Conservation (phyloP, 345 rosid genomes). For the Boechera divaricarpa region DNA sequence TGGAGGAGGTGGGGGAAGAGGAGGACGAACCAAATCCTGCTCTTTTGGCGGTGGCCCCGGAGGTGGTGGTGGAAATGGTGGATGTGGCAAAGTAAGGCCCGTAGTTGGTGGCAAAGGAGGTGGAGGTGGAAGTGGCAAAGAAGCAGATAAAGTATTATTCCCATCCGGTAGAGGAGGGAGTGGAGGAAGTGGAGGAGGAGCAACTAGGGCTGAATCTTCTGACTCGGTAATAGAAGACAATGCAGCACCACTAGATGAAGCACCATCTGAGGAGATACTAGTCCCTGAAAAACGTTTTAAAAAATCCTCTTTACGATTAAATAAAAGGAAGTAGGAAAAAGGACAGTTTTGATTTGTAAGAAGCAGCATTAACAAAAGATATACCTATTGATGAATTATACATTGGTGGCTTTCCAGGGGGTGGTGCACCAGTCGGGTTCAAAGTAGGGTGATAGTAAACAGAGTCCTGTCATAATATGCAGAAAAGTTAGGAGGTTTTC, state of each 20-base stretch:
- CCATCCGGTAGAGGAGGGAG: slow-evolving; percentile 80
- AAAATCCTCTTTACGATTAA: background rate
- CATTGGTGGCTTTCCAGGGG: slow-evolving; percentile 99
- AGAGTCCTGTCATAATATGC: slow-evolving; percentile 75
- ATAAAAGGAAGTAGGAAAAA: slow-evolving; percentile 30
- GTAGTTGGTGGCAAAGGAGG: slow-evolving; percentile 78
- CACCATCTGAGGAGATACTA: slow-evolving; percentile 70
- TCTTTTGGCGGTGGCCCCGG: slow-evolving; percentile 91
- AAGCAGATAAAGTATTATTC: slow-evolving; percentile 50
- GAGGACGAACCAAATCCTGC: slow-evolving; percentile 54
- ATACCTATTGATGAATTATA: slow-evolving; percentile 82
- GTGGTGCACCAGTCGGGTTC: slow-evolving; percentile 98
- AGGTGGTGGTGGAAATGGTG: slow-evolving; percentile 82
- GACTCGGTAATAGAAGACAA: slow-evolving; percentile 63
- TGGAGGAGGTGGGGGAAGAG: slow-evolving; percentile 74
- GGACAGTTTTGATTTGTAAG: background rate
- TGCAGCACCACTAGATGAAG: slow-evolving; percentile 64
- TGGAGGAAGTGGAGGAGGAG: slow-evolving; percentile 69
- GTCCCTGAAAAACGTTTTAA: slow-evolving; percentile 60
- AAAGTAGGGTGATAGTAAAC: slow-evolving; percentile 95
- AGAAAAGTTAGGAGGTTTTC: slow-evolving; percentile 20
- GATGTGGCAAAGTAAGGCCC: slow-evolving; percentile 66
- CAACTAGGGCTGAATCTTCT: slow-evolving; percentile 63
- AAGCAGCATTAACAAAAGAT: slow-evolving; percentile 16
- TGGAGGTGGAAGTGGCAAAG: slow-evolving; percentile 89